phyloP scores from a whole-genome alignment of 352 stramenopile species.

The Pythium pyrilobum region DNA sequence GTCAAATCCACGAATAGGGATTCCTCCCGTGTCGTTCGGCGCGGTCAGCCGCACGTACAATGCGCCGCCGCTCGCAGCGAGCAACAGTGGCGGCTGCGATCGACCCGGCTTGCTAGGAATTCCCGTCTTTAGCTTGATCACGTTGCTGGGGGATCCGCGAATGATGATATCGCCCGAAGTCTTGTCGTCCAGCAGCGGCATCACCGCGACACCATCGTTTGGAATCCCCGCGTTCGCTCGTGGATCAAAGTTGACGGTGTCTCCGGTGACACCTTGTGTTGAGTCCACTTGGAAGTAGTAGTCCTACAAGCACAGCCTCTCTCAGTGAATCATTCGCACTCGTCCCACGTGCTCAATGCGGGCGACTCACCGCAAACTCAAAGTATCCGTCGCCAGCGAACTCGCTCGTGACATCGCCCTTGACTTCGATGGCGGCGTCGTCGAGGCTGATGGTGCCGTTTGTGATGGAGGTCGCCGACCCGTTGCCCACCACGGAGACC shows the following conservation, averaged over 20 bases:
- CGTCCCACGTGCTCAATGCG: neutral
- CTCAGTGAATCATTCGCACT: neutral
- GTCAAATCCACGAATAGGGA: conserved; percentile 19
- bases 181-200: neutral
- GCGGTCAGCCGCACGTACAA: conserved; percentile 38
- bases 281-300: conserved; percentile 49
- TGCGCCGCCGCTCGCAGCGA: conserved; percentile 34
- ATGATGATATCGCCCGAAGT: conserved; percentile 10
- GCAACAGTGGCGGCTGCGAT: conserved; percentile 17
- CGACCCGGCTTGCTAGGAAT: conserved; percentile 25
- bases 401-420: neutral
- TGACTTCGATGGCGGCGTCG: conserved; percentile 21
- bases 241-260: conserved; percentile 7
- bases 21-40: conserved; percentile 47
- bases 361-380: conserved; percentile 40
- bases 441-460: conserved; percentile 20
- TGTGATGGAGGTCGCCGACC: conserved; percentile 1
- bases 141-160: conserved; percentile 22
- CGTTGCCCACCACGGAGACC: conserved; percentile 17
- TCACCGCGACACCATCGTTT: neutral
- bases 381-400: conserved; percentile 21
- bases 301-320: conserved; percentile 5
- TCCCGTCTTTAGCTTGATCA: conserved; percentile 30
- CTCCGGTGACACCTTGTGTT: neutral
- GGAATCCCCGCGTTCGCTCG: neutral